Percentiles rank a stretch among this genome's conserved stretches.
Conservation (phyloP, 495 filamentous ascomycete genomes). For the Paragyromitra xinjiangensis region DNA sequence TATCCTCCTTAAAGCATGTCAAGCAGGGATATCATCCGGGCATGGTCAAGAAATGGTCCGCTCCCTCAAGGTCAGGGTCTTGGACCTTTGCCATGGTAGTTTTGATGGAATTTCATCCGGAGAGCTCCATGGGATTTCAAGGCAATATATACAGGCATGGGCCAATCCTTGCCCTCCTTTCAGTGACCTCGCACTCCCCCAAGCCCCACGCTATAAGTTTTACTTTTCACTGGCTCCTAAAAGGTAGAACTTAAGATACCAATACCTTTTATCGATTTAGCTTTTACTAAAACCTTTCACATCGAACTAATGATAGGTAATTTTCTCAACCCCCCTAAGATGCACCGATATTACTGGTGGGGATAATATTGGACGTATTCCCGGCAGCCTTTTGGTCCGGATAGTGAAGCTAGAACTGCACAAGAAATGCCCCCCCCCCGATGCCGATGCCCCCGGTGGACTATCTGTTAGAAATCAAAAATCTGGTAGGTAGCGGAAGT, state of each 20-base stretch:
- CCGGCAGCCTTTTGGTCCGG: neutral
- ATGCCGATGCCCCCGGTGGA: neutral
- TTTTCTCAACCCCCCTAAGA: neutral
- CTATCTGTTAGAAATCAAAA: neutral
- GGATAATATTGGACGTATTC: neutral
- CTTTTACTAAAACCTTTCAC: neutral
- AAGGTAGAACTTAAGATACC: neutral
- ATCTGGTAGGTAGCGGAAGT: neutral
- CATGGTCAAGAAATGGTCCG: constrained; percentile 17
- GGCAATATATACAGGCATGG: neutral
- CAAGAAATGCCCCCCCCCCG: neutral
- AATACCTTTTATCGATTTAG: neutral
- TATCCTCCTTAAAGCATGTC: constrained; percentile 32
- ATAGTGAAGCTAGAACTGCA: neutral
- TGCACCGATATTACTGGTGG: neutral
- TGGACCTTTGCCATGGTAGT: constrained; percentile 28
- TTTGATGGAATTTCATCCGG: constrained; percentile 32
- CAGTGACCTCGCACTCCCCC: neutral
- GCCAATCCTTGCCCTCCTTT: neutral
- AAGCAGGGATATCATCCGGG: constrained; percentile 18
- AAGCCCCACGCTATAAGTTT: neutral
- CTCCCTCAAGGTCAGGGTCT: constrained; percentile 10
- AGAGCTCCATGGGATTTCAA: constrained; percentile 22
- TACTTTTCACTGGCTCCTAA: neutral
- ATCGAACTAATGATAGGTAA: neutral